Percentiles rank a stretch among this genome's conserved stretches.
Conservation (phyloP, 169 alveolate genomes). For the Plasmodium vivax region DNA sequence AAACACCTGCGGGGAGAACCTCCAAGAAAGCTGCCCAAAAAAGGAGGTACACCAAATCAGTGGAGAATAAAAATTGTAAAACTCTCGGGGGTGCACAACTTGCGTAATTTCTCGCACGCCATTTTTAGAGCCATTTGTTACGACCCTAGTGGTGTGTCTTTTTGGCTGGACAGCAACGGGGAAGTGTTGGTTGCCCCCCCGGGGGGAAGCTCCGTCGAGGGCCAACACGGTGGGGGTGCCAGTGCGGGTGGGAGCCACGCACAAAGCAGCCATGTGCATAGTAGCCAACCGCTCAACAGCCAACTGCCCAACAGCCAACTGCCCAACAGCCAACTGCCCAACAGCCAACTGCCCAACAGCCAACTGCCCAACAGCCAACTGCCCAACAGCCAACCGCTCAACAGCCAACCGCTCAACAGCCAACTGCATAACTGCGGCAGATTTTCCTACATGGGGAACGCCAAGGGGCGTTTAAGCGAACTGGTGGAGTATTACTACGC, state of each 20-base stretch:
- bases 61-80: slow-evolving; percentile 28
- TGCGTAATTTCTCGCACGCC: slow-evolving; percentile 9
- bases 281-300: background rate
- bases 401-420: background rate
- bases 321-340: background rate
- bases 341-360: background rate
- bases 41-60: background rate
- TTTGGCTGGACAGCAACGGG: slow-evolving; percentile 56
- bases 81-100: background rate
- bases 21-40: background rate
- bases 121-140: slow-evolving; percentile 18
- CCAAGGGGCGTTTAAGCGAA: slow-evolving; percentile 64
- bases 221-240: background rate
- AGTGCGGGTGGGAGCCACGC: background rate
- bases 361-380: background rate
- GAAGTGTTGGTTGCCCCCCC: background rate
- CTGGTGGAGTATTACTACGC: slow-evolving; percentile 32
- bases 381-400: background rate
- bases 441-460: slow-evolving; percentile 76
- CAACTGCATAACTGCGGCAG: slow-evolving; percentile 3
- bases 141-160: slow-evolving; percentile 2
- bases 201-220: background rate
- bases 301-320: background rate
- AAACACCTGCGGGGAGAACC: background rate
- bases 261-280: too few species aligned